Percentiles rank a stretch among this genome's conserved stretches.
These are phyloP conservation scores for Triticum timopheevii DNA, from an alignment of 176 grass and related monocot genomes.

Conservation along the genomic window DNA sequence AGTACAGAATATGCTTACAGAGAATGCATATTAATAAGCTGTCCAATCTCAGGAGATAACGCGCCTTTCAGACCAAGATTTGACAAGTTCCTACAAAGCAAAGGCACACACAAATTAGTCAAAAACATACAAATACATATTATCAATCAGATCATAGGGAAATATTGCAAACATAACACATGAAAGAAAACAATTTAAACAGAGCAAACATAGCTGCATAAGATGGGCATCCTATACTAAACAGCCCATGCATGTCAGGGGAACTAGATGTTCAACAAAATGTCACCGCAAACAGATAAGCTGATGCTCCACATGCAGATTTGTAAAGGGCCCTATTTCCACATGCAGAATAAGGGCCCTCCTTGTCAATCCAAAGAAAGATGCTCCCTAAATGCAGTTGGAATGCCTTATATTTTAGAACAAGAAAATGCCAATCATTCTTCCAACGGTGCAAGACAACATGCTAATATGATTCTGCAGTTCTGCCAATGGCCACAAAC, in stretches of 20 bases:
- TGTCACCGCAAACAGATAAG: not conserved
- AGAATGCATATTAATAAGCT: constrained; percentile 30
- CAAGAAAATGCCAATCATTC: not conserved
- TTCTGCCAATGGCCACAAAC: not conserved
- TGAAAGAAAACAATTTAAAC: not conserved
- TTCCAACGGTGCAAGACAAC: not conserved
- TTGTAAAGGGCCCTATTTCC: not conserved
- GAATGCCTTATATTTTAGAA: not conserved
- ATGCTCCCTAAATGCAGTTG: not conserved
- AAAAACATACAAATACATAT: not conserved
- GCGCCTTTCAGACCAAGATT: constrained; percentile 61
- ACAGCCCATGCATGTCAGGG: not conserved
- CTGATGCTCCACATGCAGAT: not conserved
- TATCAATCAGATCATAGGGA: not conserved
- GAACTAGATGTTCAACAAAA: not conserved
- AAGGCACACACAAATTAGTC: not conserved
- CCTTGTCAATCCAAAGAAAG: not conserved
- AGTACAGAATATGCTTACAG: constrained; percentile 47
- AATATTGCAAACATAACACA: not conserved
- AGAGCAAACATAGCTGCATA: not conserved
- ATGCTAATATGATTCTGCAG: not conserved
- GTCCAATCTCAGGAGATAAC: constrained; percentile 42
- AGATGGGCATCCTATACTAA: not conserved
- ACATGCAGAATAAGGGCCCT: not conserved
- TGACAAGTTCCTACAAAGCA: constrained; percentile 52